phyloP scores from a whole-genome alignment of 768 basidiomycete genomes.

The Phlegmacium glaucopus region DNA sequence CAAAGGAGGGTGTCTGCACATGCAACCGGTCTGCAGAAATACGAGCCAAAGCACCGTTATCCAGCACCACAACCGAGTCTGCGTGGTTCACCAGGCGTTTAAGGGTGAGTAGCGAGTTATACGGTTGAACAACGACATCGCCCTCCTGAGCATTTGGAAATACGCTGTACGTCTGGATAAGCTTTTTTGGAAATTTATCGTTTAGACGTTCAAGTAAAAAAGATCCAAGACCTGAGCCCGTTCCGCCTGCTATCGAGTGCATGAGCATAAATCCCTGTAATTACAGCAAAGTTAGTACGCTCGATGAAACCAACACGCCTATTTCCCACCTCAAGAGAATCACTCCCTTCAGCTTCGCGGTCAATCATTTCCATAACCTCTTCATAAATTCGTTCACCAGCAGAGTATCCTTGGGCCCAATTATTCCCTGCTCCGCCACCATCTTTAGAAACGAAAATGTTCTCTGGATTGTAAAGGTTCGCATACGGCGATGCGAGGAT shows the following conservation, averaged over 20 bases:
- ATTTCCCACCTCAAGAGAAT: constrained; percentile 80
- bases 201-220: constrained; percentile 94
- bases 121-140: constrained; percentile 98
- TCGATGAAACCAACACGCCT: neutral
- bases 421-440: constrained; percentile 99
- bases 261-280: constrained; percentile 95
- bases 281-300: neutral
- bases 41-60: constrained; percentile 90
- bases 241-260: constrained; percentile 98
- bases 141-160: constrained; percentile 93
- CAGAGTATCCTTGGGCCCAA: constrained; percentile 93
- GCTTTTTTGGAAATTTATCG: constrained; percentile 98
- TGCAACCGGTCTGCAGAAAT: constrained; percentile 93
- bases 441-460: constrained; percentile 93
- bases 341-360: constrained; percentile 95
- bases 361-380: constrained; percentile 99
- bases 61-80: constrained; percentile 95
- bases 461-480: constrained; percentile 95
- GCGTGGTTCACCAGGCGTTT: constrained; percentile 95
- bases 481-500: constrained; percentile 88
- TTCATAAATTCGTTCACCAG: constrained; percentile 90
- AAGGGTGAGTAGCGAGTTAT: constrained; percentile 91
- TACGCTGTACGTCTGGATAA: constrained; percentile 98
- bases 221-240: constrained; percentile 97
- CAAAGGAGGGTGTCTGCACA: constrained; percentile 81